Evolutionary conservation across 768 basidiomycete genomes (phyloP), one percentile per base, ranked within the genome.

Genomic region (Tylopilus vinaceipallidus): DNA sequence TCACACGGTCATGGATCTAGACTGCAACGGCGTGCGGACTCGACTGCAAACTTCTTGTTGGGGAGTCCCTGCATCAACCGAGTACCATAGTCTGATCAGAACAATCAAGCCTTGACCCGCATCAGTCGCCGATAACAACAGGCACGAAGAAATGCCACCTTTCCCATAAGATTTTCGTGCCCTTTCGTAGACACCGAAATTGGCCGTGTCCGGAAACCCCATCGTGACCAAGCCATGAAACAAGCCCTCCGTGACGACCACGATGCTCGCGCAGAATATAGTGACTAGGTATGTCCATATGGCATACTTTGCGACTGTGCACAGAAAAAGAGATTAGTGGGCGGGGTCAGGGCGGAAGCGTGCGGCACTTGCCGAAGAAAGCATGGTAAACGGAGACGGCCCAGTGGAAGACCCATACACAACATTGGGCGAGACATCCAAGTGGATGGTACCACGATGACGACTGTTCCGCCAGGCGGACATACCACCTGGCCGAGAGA

Each of bases 351-450:
- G 19, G n/a, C 4, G 16, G 22, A n/a, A 43, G 2, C 0, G 24
- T 6, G 22, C 1, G 24, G 20, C 22, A 39, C 62, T 3, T 22
- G 62, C 62, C 49, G 23, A 63, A 65, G 47, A 49, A 43, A 23
- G 60, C 62, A 14, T 52, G 44, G 43, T 65, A 63, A 0, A 55
- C 23, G 0, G 53, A 49, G 33, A 59, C 38, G 4, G 50, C 45
- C 60, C 57, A 65, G 23, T 63, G 62, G 23, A 64, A 50, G 9
- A 59, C 60, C 62, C 62, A 64, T 16, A 57, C 30, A 20, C 44
- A 57, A 27, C 60, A 64, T 34, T 65, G 63, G 0, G 52, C n/a
- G 10, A 63, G 53, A 42, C 62, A 64, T 27, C 62, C 62, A 0
- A 60, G 17, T 0, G 62, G 60, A 46, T 65, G 63, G 14, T 65